These are phyloP conservation scores for Carex myosuroides DNA, from an alignment of 176 grass and related monocot species.

Conservation along the genomic window DNA sequence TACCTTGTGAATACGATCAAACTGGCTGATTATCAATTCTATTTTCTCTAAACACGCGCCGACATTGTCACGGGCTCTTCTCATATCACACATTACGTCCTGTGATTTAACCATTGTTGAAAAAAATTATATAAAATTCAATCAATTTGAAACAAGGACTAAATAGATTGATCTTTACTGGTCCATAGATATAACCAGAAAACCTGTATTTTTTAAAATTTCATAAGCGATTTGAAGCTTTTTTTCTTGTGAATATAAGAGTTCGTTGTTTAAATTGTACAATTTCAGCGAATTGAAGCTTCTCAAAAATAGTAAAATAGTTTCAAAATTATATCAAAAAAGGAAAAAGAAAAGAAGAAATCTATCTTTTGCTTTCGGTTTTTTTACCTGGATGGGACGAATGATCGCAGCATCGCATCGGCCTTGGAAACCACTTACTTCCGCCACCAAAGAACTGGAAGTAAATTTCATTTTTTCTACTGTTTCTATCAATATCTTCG, in stretches of 20 bases:
- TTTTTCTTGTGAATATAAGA: neutral
- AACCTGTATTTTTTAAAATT: neutral
- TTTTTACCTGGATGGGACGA: slow-evolving; percentile 34
- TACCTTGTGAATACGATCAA: too few species aligned
- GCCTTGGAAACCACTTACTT: too few species aligned
- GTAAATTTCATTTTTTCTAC: neutral
- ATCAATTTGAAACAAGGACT: neutral
- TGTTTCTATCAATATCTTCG: neutral
- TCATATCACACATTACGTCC: too few species aligned
- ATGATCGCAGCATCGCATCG: slow-evolving; percentile 8
- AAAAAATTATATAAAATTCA: neutral
- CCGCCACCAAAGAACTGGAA: neutral
- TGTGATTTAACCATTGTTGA: too few species aligned
- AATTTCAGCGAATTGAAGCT: neutral
- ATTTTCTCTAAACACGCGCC: too few species aligned
- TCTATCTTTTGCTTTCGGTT: neutral
- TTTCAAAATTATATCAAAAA: neutral
- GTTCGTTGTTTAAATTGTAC: neutral
- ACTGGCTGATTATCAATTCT: too few species aligned
- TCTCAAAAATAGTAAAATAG: neutral
- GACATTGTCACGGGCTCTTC: too few species aligned
- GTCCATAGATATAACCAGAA: neutral
- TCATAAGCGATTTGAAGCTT: neutral
- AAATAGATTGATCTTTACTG: neutral
- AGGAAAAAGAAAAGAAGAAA: neutral